Evolutionary conservation across 225 moss, liverwort and hornwort species (phyloP), one percentile per base, ranked within the genome.

Genomic region (Marchantia polymorpha): DNA sequence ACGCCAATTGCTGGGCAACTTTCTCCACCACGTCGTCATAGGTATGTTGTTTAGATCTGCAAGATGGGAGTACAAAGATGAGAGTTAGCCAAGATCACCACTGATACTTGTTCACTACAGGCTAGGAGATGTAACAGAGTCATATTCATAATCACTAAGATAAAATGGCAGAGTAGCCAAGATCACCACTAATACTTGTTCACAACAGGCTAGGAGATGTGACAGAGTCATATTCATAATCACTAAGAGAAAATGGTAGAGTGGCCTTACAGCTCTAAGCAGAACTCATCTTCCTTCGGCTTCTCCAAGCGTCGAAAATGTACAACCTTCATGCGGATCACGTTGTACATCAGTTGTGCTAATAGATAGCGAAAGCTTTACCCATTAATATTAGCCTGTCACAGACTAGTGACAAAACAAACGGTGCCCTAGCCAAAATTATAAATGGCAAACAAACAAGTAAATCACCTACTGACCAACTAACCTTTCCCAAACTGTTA

Each of bases 231-330:
- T 39, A 0, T 61, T n/a, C 20, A 31, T 15, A 12, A 12, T 26
- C 67, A 79, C 8, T 12, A 51, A 17, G 7, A 17, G 7, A 17
- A 64, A 17, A 47, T 65, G 13, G n/a, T 52, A 74, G 23, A 16
- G 22, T 23, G 25, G 17, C 60, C 81, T 90, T 87, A 93, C 91
- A 93, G 88, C 83, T 91, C 93, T 80, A 93, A 72, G 83, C 87
- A 89, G 84, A 93, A 93, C 78, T 91, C 93, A 80, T 93, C 93
- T 73, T 93, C 93, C 81, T 91, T 93, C 31, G 93, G 93, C 80
- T 85, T 93, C 87, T 93, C 93, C 90, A 93, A 76, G 61, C 88
- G 90, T 60, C 91, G 93, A 73, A 93, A 91, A 84, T 89, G 93
- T 47, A 93, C 90, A 82, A 90, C 86, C 93, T 93, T 49, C 39